Evolutionary conservation across 331 rosid species (phyloP).

Genomic region (Acacia concinna): DNA sequence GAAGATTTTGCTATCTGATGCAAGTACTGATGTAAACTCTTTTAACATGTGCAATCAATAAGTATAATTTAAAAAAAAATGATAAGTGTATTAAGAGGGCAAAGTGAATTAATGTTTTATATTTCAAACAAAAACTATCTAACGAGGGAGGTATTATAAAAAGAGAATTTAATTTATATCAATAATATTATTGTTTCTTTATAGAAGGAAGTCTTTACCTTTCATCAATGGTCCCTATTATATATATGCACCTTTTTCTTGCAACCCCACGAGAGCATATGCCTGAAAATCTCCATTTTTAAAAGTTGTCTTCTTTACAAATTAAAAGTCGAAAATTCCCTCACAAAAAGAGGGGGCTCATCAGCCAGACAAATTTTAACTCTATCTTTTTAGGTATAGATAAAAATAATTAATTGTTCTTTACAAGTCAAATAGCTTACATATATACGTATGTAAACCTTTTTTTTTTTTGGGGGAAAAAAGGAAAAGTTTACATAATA

Average conservation of each 20-base stretch:
- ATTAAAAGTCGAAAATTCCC: conserved; percentile 47
- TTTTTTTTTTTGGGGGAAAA: neutral
- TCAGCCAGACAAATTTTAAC: neutral
- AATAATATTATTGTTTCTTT: conserved; percentile 59
- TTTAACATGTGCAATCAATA: too few species aligned
- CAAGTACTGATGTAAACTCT: too few species aligned
- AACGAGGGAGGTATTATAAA: too few species aligned
- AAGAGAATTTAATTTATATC: conserved; percentile 24
- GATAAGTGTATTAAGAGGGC: too few species aligned
- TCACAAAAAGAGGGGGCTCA: conserved; percentile 30
- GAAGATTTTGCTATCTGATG: too few species aligned
- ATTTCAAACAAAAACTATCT: too few species aligned
- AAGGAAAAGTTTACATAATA: neutral
- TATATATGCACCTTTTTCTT: conserved; percentile 44
- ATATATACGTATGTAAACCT: neutral
- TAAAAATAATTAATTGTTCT: neutral
- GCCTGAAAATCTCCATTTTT: conserved; percentile 29
- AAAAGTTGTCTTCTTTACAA: conserved; percentile 5
- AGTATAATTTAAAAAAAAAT: too few species aligned
- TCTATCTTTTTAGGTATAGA: neutral
- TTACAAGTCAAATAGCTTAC: neutral
- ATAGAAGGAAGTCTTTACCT: conserved; percentile 44
- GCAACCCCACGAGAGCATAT: conserved; percentile 61
- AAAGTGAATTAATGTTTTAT: too few species aligned
- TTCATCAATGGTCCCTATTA: conserved; percentile 23